Conservation (phyloP, 495 filamentous ascomycete genomes). For the Bombardia bombarda region DNA sequence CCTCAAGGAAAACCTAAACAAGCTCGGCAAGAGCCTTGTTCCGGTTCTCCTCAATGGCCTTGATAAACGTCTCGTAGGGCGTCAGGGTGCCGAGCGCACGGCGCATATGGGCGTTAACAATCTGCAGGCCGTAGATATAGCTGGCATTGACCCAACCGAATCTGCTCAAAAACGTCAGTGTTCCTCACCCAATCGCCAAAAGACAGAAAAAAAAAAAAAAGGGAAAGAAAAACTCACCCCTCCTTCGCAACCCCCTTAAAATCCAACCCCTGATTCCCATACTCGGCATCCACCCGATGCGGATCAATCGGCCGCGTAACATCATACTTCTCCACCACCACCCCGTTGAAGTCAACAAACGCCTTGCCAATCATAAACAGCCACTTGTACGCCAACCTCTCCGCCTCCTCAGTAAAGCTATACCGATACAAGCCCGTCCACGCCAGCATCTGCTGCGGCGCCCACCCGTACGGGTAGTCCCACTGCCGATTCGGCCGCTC, state of each 20-base stretch:
- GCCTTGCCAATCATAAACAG: conserved; percentile 95
- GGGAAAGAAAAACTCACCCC: conserved; percentile 74
- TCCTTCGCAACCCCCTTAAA: conserved; percentile 92
- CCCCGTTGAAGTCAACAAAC: conserved; percentile 94
- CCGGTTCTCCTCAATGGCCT: conserved; percentile 38
- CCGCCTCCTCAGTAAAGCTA: conserved; percentile 80
- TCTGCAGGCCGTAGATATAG: conserved; percentile 80
- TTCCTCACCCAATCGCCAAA: not conserved
- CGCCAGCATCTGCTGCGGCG: conserved; percentile 95
- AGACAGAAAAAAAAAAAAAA: conserved; percentile 1
- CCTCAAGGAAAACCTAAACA: conserved; percentile 9
- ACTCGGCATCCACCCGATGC: conserved; percentile 90
- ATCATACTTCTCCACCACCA: conserved; percentile 98
- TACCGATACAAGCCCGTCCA: conserved; percentile 89
- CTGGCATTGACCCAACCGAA: conserved; percentile 99
- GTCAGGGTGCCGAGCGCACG: conserved; percentile 79
- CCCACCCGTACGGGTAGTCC: conserved; percentile 98
- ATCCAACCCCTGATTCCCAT: conserved; percentile 89
- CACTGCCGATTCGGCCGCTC: conserved; percentile 88
- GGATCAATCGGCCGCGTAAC: conserved; percentile 83
- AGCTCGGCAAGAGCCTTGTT: conserved; percentile 35
- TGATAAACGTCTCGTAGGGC: conserved; percentile 66
- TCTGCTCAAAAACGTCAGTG: conserved; percentile 38
- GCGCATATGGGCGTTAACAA: conserved; percentile 75
- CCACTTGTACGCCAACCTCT: conserved; percentile 89